Evolutionary conservation across 352 stramenopile genomes (phyloP).

Genomic region (Pythium brassicae): DNA sequence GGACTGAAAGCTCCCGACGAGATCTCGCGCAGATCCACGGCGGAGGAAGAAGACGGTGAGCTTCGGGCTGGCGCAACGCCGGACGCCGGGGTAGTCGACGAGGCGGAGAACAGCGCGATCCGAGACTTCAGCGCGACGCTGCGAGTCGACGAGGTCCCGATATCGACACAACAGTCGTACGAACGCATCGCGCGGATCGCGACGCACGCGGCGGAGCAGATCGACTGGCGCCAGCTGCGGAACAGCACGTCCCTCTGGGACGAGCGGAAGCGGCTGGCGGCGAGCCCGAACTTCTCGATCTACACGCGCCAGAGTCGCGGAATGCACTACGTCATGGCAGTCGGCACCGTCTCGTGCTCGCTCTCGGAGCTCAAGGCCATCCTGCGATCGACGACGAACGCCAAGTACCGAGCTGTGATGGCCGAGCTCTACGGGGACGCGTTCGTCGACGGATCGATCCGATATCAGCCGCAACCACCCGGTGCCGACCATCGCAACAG

Average conservation of each 20-base stretch:
- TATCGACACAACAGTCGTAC: constrained; percentile 8
- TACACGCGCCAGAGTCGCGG: constrained; percentile 17
- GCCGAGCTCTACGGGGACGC: constrained; percentile 13
- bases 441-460: constrained; percentile 16
- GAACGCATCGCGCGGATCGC: constrained; percentile 10
- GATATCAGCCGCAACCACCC: constrained; percentile 3
- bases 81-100: no score
- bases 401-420: constrained; percentile 11
- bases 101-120: not conserved
- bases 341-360: constrained; percentile 14
- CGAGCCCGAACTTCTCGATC: constrained; percentile 11
- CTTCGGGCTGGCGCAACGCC: no score
- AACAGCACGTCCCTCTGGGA: constrained; percentile 18
- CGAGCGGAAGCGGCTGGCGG: constrained; percentile 10
- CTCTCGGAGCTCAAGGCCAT: constrained; percentile 14
- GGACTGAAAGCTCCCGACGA: not conserved
- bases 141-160: not conserved
- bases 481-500: not conserved
- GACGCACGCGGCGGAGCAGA: constrained; percentile 4
- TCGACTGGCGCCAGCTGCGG: constrained; percentile 16
- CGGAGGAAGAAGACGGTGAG: constrained; percentile 4
- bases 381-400: constrained; percentile 9
- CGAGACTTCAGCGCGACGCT: not conserved
- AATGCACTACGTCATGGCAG: constrained; percentile 16
- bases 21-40: constrained; percentile 13